Evolutionary conservation across 2,329 filamentous ascomycete genomes (phyloP).

Genomic region (Pezicula neosporulosa): DNA sequence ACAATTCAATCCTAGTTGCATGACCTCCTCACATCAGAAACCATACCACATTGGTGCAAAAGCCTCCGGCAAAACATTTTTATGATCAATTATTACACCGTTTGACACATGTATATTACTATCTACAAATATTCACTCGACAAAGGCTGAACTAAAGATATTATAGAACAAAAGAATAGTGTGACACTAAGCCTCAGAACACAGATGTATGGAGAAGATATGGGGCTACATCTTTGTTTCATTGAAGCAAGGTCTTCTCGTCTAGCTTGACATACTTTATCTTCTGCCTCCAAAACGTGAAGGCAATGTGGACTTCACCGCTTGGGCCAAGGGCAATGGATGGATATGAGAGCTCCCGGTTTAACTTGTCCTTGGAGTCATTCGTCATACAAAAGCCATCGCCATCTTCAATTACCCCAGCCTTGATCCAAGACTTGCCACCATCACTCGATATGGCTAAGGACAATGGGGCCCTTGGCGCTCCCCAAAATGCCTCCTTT

Average conservation of each 20-base stretch:
- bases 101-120: too few relatives aligned
- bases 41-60: too few relatives aligned
- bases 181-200: too few relatives aligned
- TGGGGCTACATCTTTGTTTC: too few relatives aligned
- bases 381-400: constrained; percentile 44
- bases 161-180: too few relatives aligned
- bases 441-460: not conserved
- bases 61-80: too few relatives aligned
- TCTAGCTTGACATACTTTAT: constrained; percentile 36
- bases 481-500: constrained; percentile 1
- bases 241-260: constrained; percentile 1
- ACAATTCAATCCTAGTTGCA: too few relatives aligned
- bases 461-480: constrained; percentile 8
- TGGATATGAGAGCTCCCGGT: constrained; percentile 40
- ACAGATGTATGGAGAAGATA: too few relatives aligned
- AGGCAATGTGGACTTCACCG: constrained; percentile 33
- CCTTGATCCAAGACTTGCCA: not conserved
- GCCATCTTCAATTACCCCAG: constrained; percentile 33
- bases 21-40: too few relatives aligned
- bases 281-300: constrained; percentile 38
- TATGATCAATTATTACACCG: too few relatives aligned
- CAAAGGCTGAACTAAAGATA: too few relatives aligned
- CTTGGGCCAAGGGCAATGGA: constrained; percentile 32
- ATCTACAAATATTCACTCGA: too few relatives aligned
- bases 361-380: constrained; percentile 36